These are phyloP conservation scores for Cunninghamia lanceolata DNA, from an alignment of 75 land plant species.

Conservation along the genomic window DNA sequence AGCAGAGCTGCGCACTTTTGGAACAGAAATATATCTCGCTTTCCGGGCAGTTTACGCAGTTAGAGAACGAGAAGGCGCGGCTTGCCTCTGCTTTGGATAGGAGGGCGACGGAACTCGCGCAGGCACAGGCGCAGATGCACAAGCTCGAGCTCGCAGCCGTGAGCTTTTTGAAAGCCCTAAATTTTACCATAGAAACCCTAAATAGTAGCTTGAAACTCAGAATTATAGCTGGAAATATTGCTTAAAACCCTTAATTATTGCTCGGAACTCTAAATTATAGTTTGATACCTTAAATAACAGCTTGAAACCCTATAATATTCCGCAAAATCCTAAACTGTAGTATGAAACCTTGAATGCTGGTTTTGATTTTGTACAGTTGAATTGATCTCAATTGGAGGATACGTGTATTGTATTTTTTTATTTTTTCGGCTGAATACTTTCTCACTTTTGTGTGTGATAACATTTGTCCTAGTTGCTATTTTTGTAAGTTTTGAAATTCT, in stretches of 20 bases:
- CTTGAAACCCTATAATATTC: not conserved
- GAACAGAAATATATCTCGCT: conserved; percentile 84
- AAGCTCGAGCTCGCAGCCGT: conserved; percentile 45
- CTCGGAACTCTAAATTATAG: not conserved
- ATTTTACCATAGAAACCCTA: not conserved
- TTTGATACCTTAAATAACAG: not conserved
- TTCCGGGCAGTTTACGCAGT: conserved; percentile 41
- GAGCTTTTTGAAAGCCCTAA: conserved; percentile 1
- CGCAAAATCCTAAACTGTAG: no score
- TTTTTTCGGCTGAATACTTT: no score
- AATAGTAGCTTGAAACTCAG: not conserved
- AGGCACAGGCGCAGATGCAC: conserved; percentile 58
- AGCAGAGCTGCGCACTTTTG: conserved; percentile 81
- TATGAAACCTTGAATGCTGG: no score
- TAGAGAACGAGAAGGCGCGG: conserved; percentile 55
- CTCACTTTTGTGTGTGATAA: no score
- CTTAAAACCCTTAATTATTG: not conserved
- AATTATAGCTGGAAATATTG: not conserved
- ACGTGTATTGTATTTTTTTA: not conserved
- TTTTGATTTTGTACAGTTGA: not conserved
- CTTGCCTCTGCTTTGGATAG: conserved; percentile 47
- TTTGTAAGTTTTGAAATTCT: no score
- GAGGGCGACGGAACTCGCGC: conserved; percentile 56
- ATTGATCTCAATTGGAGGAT: no score
- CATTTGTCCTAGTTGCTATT: no score